Evolutionary conservation across 192 early-diverging fungal genomes (phyloP).

Genomic region (Podochytrium sp.): DNA sequence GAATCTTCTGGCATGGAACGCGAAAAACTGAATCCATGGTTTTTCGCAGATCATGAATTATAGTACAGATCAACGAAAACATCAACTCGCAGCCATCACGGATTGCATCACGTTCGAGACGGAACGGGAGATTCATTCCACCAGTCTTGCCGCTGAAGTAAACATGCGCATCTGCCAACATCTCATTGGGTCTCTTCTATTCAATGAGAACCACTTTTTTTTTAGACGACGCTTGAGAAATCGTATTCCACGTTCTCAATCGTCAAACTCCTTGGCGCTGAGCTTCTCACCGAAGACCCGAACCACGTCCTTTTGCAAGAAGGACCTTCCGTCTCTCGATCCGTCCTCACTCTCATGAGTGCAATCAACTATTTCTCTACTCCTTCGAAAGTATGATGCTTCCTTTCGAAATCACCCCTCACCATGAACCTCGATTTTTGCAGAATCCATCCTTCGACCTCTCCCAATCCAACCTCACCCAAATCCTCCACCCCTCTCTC

Average conservation of each 20-base stretch:
- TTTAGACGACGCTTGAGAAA: background rate
- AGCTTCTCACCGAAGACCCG: constrained; percentile 16
- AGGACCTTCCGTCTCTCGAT: constrained; percentile 13
- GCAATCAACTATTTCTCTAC: constrained; percentile 13
- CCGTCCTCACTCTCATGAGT: background rate
- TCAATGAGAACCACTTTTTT: too few species aligned
- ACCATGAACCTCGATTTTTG: background rate
- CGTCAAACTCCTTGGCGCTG: constrained; percentile 15
- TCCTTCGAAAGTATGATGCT: background rate
- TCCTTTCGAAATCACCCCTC: background rate
- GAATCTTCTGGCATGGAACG: background rate
- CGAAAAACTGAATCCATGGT: background rate
- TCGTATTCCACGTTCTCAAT: constrained; percentile 12
- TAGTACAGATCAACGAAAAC: background rate
- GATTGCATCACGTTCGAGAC: constrained; percentile 7
- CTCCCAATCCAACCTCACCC: constrained; percentile 9
- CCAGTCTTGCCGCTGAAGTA: background rate
- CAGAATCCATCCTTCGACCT: constrained; percentile 10
- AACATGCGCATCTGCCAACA: background rate
- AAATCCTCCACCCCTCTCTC: background rate
- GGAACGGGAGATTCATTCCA: background rate
- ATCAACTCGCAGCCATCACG: background rate
- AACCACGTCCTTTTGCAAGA: constrained; percentile 13
- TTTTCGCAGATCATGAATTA: background rate
- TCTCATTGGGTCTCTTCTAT: background rate